Conservation (phyloP, 2,329 filamentous ascomycete species). For the Tolypocladium amazonense region DNA sequence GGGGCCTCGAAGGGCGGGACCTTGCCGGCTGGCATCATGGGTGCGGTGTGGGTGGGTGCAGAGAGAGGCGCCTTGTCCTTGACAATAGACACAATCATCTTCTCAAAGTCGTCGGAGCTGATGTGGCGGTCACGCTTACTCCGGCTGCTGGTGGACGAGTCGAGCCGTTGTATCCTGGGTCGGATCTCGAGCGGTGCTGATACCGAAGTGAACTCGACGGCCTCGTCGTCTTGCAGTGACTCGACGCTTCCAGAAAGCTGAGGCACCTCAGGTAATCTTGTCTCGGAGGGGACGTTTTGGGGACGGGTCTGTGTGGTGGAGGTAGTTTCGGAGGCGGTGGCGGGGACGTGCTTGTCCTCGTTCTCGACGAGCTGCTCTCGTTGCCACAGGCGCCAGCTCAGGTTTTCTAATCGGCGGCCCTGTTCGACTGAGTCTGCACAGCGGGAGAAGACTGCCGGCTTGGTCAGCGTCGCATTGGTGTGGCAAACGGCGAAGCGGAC, state of each 20-base stretch:
- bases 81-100: conserved; percentile 89
- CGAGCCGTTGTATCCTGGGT: conserved; percentile 59
- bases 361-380: conserved; percentile 72
- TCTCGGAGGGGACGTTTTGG: conserved; percentile 35
- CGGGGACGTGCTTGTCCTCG: conserved; percentile 41
- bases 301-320: conserved; percentile 32
- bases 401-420: conserved; percentile 83
- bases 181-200: conserved; percentile 48
- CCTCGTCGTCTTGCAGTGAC: conserved; percentile 60
- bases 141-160: conserved; percentile 59
- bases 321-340: conserved; percentile 24
- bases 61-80: conserved; percentile 62
- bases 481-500: conserved; percentile 23
- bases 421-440: conserved; percentile 92
- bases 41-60: conserved; percentile 18
- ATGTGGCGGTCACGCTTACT: conserved; percentile 80
- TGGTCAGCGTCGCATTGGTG: conserved; percentile 18
- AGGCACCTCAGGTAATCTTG: conserved; percentile 45
- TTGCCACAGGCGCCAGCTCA: conserved; percentile 94
- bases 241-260: conserved; percentile 71
- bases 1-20: conserved; percentile 24
- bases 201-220: conserved; percentile 45
- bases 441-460: conserved; percentile 69
- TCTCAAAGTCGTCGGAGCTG: conserved; percentile 83
- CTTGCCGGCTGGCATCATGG: conserved; percentile 27